A percentile compares a stretch with the other conserved stretches of the same genome.
These are phyloP conservation scores for Hymenoscyphus salicellus DNA, from an alignment of 2,329 filamentous ascomycete species.

Conservation along the genomic window DNA sequence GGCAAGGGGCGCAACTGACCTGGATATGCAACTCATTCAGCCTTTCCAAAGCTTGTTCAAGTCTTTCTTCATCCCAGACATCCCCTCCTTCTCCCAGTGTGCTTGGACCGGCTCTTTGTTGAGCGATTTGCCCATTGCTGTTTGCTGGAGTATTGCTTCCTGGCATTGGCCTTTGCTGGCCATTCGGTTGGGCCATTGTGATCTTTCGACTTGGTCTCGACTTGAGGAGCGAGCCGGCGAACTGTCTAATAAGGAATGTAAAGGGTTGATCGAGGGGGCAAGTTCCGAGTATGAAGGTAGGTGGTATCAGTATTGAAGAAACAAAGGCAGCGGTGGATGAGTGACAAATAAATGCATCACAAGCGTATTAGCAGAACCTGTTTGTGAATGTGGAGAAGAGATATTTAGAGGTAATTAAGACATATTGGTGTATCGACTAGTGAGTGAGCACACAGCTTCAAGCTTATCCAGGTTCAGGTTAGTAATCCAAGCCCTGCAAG, in stretches of 20 bases:
- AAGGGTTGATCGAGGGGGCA: not conserved
- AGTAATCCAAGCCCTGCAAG: not conserved
- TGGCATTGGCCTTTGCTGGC: conserved; percentile 3
- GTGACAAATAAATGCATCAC: not conserved
- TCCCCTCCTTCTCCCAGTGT: conserved; percentile 17
- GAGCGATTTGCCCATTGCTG: conserved; percentile 13
- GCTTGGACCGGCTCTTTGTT: not conserved
- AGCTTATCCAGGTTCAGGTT: too few species aligned
- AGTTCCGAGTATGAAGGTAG: not conserved
- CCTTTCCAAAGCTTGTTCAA: conserved; percentile 34
- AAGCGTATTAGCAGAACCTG: not conserved
- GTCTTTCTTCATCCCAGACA: conserved; percentile 35
- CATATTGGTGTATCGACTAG: not conserved
- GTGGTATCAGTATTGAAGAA: not conserved
- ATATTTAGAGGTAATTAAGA: not conserved
- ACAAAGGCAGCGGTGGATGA: not conserved
- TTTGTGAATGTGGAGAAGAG: not conserved
- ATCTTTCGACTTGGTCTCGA: not conserved
- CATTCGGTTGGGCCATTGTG: conserved; percentile 10
- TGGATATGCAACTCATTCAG: conserved; percentile 39
- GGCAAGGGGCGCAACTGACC: conserved; percentile 20
- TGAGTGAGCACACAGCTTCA: not conserved
- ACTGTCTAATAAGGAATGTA: not conserved
- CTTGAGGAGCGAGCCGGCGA: not conserved
- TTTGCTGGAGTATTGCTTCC: not conserved